Percentiles rank a stretch among this genome's conserved stretches.
Conservation (phyloP, 768 basidiomycete species). For the Amanita molliuscula region DNA sequence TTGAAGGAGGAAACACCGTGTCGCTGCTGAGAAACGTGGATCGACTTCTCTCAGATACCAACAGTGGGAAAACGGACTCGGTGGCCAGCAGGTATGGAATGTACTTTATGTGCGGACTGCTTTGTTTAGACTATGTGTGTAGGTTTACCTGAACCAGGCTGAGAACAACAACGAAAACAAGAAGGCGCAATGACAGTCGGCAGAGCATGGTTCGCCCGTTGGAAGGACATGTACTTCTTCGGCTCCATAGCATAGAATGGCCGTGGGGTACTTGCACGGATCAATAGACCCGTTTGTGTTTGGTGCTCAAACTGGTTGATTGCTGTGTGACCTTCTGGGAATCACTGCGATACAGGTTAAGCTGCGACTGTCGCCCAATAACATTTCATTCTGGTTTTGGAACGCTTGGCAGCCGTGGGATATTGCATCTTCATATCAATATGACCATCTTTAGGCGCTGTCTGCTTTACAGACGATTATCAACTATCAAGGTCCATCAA, state of each 20-base stretch:
- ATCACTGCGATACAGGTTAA: too few species aligned
- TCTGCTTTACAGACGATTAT: neutral
- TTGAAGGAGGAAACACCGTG: conserved; percentile 83
- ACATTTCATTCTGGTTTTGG: neutral
- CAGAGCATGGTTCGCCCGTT: neutral
- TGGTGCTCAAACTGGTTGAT: too few species aligned
- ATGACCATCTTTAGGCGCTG: neutral
- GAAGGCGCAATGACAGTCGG: neutral
- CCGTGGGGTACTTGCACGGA: neutral
- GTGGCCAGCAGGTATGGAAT: conserved; percentile 61
- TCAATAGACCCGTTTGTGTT: neutral
- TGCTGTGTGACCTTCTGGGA: neutral
- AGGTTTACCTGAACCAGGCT: conserved; percentile 3
- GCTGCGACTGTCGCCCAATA: neutral
- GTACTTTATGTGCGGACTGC: neutral
- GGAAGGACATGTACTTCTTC: neutral
- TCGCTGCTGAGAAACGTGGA: conserved; percentile 83
- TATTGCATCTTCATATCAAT: neutral
- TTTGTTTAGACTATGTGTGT: neutral
- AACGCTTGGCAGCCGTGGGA: neutral
- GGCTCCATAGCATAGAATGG: neutral
- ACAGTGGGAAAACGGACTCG: conserved; percentile 82
- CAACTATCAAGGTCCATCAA: neutral
- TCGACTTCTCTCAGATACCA: conserved; percentile 73
- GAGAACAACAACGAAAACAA: neutral